Base-by-base conservation (phyloP, 768 basidiomycete species). In the Termitomyces sp. region DNA sequence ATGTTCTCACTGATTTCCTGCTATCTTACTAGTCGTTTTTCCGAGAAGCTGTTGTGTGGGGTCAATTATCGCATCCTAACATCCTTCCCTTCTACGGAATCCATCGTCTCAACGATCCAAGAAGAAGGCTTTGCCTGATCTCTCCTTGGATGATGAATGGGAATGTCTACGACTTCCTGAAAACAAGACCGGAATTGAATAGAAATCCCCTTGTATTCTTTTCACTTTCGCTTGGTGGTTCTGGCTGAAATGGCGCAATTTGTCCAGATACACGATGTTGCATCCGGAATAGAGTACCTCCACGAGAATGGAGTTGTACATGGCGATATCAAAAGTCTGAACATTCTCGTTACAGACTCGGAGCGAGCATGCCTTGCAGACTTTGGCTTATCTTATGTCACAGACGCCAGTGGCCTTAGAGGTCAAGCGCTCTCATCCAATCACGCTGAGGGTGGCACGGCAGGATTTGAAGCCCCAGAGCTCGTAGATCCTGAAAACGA, bases 251-350 rank as follows among this genome's bases (percentile, higher is more conserved):
- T 11, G 23, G n/a, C 11, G 22, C 68, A 42, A 50, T 18, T 23
- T 42, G 16, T 49, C 45, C 25, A 61, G 61, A 32, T 22, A 55
- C 41, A 46, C 4, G 32, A 72, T 40, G 58, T 74, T 23, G 70
- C 68, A 2, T 46, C 56, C 23, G 74, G 74, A 4, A 56, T 76
- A 23, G 35, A 61, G 2, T 73, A 76, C 53, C 64, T 76, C 16
- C 73, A 74, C 55, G 57, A 59, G 9, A 63, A 65, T 51, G 56
- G 64, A 2, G 68, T 81, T 23, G 67, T 77, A 18, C 79, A 78
- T 48, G 78, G 78, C 0, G 78, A 81, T 50, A 63, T 81, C n/a
- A 77, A 76, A 54, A 73, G 75, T n/a, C 74, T 75, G 13, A 81
- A 82, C 53, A 76, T 82, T 43, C 70, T 82, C 20, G 69, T 82